phyloP scores from a whole-genome alignment of 805 yeast genomes.

The Candida maltosa region DNA sequence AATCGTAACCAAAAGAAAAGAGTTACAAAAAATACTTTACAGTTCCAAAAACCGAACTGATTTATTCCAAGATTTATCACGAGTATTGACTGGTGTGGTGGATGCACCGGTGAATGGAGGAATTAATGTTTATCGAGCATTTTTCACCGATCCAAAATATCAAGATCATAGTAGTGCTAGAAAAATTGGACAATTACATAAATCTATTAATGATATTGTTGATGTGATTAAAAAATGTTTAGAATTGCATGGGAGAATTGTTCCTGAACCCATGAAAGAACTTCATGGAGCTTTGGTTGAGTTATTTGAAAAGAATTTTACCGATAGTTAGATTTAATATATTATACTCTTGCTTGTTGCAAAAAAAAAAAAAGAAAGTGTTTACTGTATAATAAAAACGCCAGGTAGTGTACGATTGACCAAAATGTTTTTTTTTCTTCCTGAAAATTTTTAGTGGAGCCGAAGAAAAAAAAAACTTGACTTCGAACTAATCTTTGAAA shows the following conservation, averaged over 20 bases:
- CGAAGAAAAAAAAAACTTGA: too few species aligned
- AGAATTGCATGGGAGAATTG: slow-evolving; percentile 62
- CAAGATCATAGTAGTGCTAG: slow-evolving; percentile 28
- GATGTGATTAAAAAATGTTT: slow-evolving; percentile 63
- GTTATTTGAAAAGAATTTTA: slow-evolving; percentile 65
- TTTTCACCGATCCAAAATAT: slow-evolving; percentile 45
- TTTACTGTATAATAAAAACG: too few species aligned
- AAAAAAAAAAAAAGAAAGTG: slow-evolving; percentile 15
- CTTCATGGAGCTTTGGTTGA: slow-evolving; percentile 67
- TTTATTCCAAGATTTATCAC: slow-evolving; percentile 63
- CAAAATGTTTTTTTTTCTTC: too few species aligned
- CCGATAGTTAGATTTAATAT: slow-evolving; percentile 64
- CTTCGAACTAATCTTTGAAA: too few species aligned
- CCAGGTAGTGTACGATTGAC: too few species aligned
- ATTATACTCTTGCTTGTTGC: too few species aligned
- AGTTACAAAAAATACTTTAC: slow-evolving; percentile 52
- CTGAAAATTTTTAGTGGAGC: too few species aligned
- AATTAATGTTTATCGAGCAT: slow-evolving; percentile 74
- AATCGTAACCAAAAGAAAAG: slow-evolving; percentile 65
- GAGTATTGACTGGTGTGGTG: slow-evolving; percentile 78
- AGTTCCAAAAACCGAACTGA: too few species aligned
- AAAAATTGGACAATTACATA: slow-evolving; percentile 34
- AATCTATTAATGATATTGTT: slow-evolving; percentile 67
- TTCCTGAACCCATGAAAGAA: slow-evolving; percentile 52
- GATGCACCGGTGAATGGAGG: slow-evolving; percentile 95